These are phyloP conservation scores for Choricystis sp. DNA, from an alignment of 139 green algal genomes.

Conservation along the genomic window DNA sequence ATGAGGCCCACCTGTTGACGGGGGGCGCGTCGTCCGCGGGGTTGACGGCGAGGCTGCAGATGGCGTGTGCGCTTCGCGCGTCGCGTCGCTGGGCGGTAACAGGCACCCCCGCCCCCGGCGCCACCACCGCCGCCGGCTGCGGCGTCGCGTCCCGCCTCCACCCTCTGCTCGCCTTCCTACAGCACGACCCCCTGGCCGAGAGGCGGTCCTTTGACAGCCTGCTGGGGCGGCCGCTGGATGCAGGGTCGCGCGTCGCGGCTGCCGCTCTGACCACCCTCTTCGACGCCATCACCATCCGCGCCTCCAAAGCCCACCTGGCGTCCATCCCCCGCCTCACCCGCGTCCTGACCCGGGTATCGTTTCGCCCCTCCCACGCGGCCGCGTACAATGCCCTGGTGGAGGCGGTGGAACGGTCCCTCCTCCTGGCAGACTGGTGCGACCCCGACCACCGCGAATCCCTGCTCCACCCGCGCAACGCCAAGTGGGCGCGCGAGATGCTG, in stretches of 20 bases:
- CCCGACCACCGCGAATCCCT: conserved; percentile 69
- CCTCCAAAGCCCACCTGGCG: conserved; percentile 59
- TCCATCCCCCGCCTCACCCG: conserved; percentile 32
- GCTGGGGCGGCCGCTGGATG: conserved; percentile 5
- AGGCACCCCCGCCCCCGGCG: conserved; percentile 48
- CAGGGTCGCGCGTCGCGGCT: conserved; percentile 7
- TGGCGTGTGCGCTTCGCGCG: conserved; percentile 49
- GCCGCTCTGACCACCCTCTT: conserved; percentile 52
- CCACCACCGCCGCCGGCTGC: background rate
- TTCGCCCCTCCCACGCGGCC: conserved; percentile 54
- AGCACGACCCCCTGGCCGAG: conserved; percentile 39
- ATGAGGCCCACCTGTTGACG: conserved; percentile 87
- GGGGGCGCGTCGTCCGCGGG: conserved; percentile 19
- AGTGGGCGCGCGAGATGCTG: conserved; percentile 48
- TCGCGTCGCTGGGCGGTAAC: conserved; percentile 84
- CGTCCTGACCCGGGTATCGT: conserved; percentile 53
- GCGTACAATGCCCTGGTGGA: conserved; percentile 77
- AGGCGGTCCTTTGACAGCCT: conserved; percentile 19
- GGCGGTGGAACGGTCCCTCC: conserved; percentile 59
- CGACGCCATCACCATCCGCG: conserved; percentile 51
- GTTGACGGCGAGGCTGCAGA: conserved; percentile 73
- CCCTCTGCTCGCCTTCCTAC: conserved; percentile 83
- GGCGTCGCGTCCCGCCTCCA: conserved; percentile 42
- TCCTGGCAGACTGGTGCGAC: conserved; percentile 81
- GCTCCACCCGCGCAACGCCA: conserved; percentile 35